These are phyloP conservation scores for Symbiodinium pilosum DNA, from an alignment of 73 alveolate genomes.

Conservation along the genomic window DNA sequence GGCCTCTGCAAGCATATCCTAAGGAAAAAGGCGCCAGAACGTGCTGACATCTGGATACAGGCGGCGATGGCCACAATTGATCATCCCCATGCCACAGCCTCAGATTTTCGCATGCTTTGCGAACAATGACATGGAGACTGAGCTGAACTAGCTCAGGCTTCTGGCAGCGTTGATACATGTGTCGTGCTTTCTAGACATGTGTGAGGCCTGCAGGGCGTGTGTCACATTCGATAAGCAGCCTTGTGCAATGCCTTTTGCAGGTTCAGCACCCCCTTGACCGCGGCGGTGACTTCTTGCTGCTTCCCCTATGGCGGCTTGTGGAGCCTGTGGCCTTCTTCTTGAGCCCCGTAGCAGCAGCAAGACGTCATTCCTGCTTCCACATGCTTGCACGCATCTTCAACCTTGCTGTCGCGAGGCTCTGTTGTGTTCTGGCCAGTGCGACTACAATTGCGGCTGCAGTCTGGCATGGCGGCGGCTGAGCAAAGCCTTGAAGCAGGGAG, in stretches of 20 bases:
- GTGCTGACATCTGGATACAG: no score
- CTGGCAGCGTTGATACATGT: not conserved
- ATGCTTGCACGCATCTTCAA: no score
- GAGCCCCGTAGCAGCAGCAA: not conserved
- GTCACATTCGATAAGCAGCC: no score
- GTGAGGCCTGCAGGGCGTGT: no score
- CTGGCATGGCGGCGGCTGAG: conserved; percentile 9
- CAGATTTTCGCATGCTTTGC: not conserved
- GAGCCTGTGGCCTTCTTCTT: conserved; percentile 55
- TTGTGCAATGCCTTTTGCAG: not conserved
- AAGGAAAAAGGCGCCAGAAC: no score
- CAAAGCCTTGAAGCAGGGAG: not conserved
- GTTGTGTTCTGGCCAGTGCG: conserved; percentile 75
- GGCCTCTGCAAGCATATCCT: no score
- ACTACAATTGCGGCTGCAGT: conserved; percentile 58
- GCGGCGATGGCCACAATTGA: not conserved
- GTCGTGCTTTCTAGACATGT: not conserved
- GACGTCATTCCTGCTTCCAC: no score
- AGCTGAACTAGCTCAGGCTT: not conserved
- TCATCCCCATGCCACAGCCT: not conserved
- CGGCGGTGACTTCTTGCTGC: conserved; percentile 42
- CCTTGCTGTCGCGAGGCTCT: not conserved
- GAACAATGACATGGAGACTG: not conserved
- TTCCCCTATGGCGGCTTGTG: conserved; percentile 37
- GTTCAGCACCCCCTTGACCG: conserved; percentile 80